Percentiles rank a stretch among this genome's conserved stretches.
These are phyloP conservation scores for Fusarium decemcellulare DNA, from an alignment of 2,329 filamentous ascomycete species.

Conservation along the genomic window DNA sequence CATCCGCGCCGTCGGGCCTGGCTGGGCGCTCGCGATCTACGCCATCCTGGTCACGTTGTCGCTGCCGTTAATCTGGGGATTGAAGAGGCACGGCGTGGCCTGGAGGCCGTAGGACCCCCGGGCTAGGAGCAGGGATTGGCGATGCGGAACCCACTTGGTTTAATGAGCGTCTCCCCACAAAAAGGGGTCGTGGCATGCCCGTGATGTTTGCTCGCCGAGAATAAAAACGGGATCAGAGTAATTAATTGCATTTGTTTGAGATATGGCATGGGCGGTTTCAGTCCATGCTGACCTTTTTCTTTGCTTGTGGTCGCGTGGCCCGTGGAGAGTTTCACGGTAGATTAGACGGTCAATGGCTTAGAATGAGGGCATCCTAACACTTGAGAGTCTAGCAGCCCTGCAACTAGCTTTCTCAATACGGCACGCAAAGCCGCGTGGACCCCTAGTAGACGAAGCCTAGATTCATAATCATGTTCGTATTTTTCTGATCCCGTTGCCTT, in stretches of 20 bases:
- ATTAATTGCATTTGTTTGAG: constrained; percentile 29
- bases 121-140: background rate
- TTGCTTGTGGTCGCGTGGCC: background rate
- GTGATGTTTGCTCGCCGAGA: background rate
- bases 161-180: constrained; percentile 43
- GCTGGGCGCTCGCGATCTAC: constrained; percentile 42
- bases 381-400: background rate
- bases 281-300: background rate
- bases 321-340: constrained; percentile 2
- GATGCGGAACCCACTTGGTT: constrained; percentile 40
- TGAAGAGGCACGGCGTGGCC: background rate
- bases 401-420: background rate
- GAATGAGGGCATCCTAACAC: background rate
- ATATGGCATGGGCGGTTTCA: constrained; percentile 39
- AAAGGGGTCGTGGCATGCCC: constrained; percentile 21
- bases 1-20: constrained; percentile 31
- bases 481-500: background rate
- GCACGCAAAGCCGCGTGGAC: background rate
- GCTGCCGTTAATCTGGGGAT: constrained; percentile 25
- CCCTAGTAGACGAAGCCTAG: background rate
- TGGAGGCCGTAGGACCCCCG: background rate
- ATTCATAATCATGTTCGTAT: background rate
- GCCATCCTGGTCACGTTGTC: constrained; percentile 24
- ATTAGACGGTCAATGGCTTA: background rate
- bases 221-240: background rate